phyloP scores from a whole-genome alignment of 2,329 filamentous ascomycete genomes.

The Coniochaeta sp. region DNA sequence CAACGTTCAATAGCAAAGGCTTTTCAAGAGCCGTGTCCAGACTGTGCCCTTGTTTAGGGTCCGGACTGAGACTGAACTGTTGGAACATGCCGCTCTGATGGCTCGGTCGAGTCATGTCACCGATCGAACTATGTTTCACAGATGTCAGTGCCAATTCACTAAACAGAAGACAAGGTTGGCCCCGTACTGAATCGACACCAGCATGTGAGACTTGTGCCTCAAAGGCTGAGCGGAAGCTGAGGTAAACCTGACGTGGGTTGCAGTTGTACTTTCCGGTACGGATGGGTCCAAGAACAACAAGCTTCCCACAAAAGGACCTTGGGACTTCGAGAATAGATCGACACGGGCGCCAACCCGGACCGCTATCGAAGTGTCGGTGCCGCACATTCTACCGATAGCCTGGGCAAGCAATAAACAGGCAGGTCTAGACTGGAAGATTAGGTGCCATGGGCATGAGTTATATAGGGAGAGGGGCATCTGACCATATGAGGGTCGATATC shows the following conservation, averaged over 20 bases:
- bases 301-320: slow-evolving; percentile 9
- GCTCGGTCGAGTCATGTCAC: slow-evolving; percentile 6
- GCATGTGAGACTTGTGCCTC: not conserved
- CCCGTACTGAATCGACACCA: slow-evolving; percentile 16
- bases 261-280: slow-evolving; percentile 9
- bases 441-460: too few relatives aligned
- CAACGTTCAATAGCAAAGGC: slow-evolving; percentile 12
- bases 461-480: too few relatives aligned
- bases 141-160: not conserved
- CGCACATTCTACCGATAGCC: slow-evolving; percentile 11
- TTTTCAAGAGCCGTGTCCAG: slow-evolving; percentile 8
- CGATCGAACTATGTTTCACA: not conserved
- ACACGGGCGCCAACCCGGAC: slow-evolving; percentile 17
- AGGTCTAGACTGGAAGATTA: too few relatives aligned
- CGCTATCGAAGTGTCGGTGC: slow-evolving; percentile 8
- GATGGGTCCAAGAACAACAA: slow-evolving; percentile 15
- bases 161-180: not conserved
- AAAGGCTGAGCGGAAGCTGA: not conserved
- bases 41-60: not conserved
- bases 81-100: slow-evolving; percentile 12
- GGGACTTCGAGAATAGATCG: slow-evolving; percentile 12
- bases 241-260: slow-evolving; percentile 15
- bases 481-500: too few relatives aligned
- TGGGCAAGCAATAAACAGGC: not conserved
- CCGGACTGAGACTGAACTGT: slow-evolving; percentile 11